A percentile compares a stretch with the other conserved stretches of the same genome.
These are phyloP conservation scores for Fusarium camptoceras DNA, from an alignment of 2,329 filamentous ascomycete genomes.

Conservation along the genomic window DNA sequence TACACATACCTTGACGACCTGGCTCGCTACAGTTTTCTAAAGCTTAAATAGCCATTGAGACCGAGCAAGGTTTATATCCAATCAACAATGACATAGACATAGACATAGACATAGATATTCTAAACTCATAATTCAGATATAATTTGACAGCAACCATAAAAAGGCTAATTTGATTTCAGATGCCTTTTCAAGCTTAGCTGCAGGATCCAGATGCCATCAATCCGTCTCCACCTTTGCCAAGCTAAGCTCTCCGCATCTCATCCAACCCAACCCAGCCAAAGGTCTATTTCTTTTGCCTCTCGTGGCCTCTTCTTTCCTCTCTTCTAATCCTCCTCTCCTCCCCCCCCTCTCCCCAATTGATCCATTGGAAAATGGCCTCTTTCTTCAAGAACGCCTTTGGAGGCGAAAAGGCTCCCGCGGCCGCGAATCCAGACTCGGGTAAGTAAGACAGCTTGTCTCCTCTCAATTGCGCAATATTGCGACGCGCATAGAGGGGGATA, in stretches of 20 bases:
- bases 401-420: conserved; percentile 66
- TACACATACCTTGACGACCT: background rate
- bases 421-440: conserved; percentile 73
- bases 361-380: conserved; percentile 61
- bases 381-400: conserved; percentile 77
- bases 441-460: conserved; percentile 49
- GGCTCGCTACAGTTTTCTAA: background rate
- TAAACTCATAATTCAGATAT: background rate
- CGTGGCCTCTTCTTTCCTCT: conserved; percentile 38
- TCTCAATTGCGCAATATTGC: conserved; percentile 32
- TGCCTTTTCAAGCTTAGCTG: conserved; percentile 33
- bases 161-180: conserved; percentile 18
- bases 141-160: background rate
- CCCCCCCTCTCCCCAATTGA: conserved; percentile 37
- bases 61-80: background rate
- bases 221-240: conserved; percentile 36
- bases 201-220: conserved; percentile 23
- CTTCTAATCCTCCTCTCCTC: conserved; percentile 32
- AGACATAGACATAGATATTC: background rate
- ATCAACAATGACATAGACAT: too few species aligned
- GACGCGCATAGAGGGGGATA: conserved; percentile 20
- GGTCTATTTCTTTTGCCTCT: conserved; percentile 43
- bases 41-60: background rate
- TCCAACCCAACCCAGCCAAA: conserved; percentile 1
- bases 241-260: conserved; percentile 41